Percentiles rank a stretch among this genome's conserved stretches.
phyloP scores from a whole-genome alignment of 192 early-diverging fungal species.

The Spizellomyces sp. region DNA sequence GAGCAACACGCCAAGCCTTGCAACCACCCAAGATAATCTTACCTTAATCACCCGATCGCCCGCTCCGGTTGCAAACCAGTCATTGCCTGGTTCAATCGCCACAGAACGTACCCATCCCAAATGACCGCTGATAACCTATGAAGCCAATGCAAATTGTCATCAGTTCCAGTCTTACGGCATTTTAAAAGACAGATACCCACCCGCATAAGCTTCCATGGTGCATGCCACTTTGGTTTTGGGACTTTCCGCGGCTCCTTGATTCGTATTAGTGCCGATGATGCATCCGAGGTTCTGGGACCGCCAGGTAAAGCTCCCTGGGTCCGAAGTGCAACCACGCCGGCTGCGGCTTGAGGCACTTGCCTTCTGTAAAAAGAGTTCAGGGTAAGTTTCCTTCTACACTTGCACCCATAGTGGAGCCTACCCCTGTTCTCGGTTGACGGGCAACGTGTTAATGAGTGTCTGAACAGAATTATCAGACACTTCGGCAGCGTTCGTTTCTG shows the following conservation, averaged over 20 bases:
- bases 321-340: constrained; percentile 12
- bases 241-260: constrained; percentile 56
- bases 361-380: not conserved
- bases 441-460: constrained; percentile 32
- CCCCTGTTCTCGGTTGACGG: not conserved
- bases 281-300: not conserved
- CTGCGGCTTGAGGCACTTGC: not conserved
- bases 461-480: constrained; percentile 30
- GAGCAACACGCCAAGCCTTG: not conserved
- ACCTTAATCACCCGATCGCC: constrained; percentile 97
- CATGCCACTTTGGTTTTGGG: constrained; percentile 92
- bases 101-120: constrained; percentile 95
- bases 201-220: constrained; percentile 97
- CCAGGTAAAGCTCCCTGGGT: constrained; percentile 1
- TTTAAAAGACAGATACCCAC: constrained; percentile 29
- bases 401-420: no score
- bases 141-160: not conserved
- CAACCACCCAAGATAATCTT: not conserved
- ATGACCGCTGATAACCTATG: constrained; percentile 91
- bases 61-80: constrained; percentile 99
- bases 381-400: not conserved
- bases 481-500: constrained; percentile 1
- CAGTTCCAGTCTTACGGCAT: not conserved
- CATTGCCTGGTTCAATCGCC: constrained; percentile 91
- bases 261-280: constrained; percentile 42